Conservation (phyloP, 2,329 filamentous ascomycete genomes). For the Didymella glomerata region DNA sequence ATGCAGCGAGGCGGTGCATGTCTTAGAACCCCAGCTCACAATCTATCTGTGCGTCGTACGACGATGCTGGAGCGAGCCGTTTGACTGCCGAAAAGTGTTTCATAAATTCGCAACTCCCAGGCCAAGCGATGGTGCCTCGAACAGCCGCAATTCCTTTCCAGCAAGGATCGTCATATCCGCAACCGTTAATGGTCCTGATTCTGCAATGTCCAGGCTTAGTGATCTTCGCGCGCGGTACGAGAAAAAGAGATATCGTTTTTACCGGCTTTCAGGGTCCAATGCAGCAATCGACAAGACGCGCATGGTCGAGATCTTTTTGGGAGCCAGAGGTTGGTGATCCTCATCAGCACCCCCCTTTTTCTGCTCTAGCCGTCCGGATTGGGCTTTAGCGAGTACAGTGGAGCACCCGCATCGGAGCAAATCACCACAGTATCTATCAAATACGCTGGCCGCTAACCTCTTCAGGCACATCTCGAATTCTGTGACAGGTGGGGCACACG, state of each 20-base stretch:
- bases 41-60: slow-evolving; percentile 11
- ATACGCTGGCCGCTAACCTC: slow-evolving; percentile 8
- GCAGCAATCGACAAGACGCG: slow-evolving; percentile 12
- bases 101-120: neutral
- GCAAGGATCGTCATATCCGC: slow-evolving; percentile 7
- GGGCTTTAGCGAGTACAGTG: slow-evolving; percentile 12
- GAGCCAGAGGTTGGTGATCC: slow-evolving; percentile 3
- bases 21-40: slow-evolving; percentile 9
- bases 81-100: slow-evolving; percentile 10
- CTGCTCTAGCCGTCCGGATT: slow-evolving; percentile 10
- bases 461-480: neutral
- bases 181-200: slow-evolving; percentile 10
- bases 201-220: slow-evolving; percentile 7
- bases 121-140: slow-evolving; percentile 3
- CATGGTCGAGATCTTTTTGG: slow-evolving; percentile 10
- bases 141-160: neutral
- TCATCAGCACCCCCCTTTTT: slow-evolving; percentile 9
- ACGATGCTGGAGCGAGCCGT: slow-evolving; percentile 7
- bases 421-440: slow-evolving; percentile 2
- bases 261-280: slow-evolving; percentile 21
- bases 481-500: slow-evolving; percentile 1
- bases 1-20: slow-evolving; percentile 13
- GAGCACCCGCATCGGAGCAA: slow-evolving; percentile 14
- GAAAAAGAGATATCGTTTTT: slow-evolving; percentile 16
- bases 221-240: slow-evolving; percentile 15